Conservation (phyloP, 2,329 filamentous ascomycete species). For the Fusarium sp. region DNA sequence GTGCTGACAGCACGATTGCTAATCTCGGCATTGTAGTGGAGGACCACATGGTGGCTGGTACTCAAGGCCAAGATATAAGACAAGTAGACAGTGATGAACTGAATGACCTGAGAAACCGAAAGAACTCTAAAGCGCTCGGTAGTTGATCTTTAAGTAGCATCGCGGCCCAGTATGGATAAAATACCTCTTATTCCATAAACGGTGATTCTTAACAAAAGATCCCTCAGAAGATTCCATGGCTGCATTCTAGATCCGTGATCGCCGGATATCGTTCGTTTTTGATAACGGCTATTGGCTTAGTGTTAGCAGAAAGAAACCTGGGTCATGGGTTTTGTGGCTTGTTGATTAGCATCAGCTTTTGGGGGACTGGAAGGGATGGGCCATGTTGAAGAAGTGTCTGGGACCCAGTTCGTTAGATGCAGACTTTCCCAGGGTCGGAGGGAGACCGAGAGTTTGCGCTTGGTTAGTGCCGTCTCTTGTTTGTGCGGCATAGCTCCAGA, state of each 20-base stretch:
- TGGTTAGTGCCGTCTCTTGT: not conserved
- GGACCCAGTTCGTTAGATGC: not conserved
- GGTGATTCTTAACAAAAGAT: not conserved
- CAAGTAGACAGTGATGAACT: too few relatives aligned
- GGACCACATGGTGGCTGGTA: not conserved
- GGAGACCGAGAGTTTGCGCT: not conserved
- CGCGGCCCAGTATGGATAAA: not conserved
- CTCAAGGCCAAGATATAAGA: fast-evolving
- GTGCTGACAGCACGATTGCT: not conserved
- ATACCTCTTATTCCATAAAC: not conserved
- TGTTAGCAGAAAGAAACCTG: not conserved
- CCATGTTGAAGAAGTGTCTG: not conserved
- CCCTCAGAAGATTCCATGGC: not conserved
- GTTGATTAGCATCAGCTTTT: not conserved
- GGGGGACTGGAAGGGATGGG: not conserved
- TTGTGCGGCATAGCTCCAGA: not conserved
- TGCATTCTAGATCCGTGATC: not conserved
- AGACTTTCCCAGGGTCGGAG: not conserved
- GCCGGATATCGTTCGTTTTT: not conserved
- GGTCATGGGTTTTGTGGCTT: not conserved
- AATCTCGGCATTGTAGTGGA: not conserved
- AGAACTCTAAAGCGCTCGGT: not conserved
- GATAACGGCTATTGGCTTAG: not conserved
- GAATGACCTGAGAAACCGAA: fast-evolving
- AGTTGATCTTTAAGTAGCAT: not conserved